Evolutionary conservation across 2,329 filamentous ascomycete genomes (phyloP).

Genomic region (Cryphonectria radicalis): DNA sequence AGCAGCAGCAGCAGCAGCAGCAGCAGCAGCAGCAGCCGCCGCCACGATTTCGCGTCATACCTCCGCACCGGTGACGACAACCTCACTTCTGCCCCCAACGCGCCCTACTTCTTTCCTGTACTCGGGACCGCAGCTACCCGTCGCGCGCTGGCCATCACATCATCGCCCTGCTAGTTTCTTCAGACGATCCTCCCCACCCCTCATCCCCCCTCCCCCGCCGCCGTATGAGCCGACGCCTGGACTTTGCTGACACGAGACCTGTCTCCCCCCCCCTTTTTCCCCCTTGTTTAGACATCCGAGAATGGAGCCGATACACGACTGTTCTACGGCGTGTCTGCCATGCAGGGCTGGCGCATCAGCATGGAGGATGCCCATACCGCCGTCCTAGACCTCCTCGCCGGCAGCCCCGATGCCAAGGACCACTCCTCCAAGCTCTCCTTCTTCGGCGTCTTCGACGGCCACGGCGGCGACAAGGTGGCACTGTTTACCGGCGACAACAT

Average conservation of each 20-base stretch:
- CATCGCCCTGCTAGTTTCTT: background rate
- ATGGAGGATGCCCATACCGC: constrained; percentile 98
- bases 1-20: no score
- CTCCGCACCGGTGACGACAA: constrained; percentile 5
- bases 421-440: constrained; percentile 81
- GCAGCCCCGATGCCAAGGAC: constrained; percentile 59
- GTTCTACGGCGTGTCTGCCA: constrained; percentile 92
- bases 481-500: constrained; percentile 91
- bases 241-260: constrained; percentile 36
- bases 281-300: constrained; percentile 74
- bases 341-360: constrained; percentile 99
- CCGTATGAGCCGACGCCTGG: constrained; percentile 10
- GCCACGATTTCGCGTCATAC: constrained; percentile 5
- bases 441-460: constrained; percentile 97
- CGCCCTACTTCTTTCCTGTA: background rate
- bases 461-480: constrained; percentile 96
- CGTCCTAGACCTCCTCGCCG: constrained; percentile 80
- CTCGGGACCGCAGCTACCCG: background rate
- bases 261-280: constrained; percentile 19
- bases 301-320: constrained; percentile 91
- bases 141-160: background rate
- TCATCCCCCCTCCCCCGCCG: background rate
- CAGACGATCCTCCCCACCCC: no score
- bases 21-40: background rate
- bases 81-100: background rate